Evolutionary conservation across 2,329 filamentous ascomycete species (phyloP).

Genomic region (Arthrobotrys sinensis): DNA sequence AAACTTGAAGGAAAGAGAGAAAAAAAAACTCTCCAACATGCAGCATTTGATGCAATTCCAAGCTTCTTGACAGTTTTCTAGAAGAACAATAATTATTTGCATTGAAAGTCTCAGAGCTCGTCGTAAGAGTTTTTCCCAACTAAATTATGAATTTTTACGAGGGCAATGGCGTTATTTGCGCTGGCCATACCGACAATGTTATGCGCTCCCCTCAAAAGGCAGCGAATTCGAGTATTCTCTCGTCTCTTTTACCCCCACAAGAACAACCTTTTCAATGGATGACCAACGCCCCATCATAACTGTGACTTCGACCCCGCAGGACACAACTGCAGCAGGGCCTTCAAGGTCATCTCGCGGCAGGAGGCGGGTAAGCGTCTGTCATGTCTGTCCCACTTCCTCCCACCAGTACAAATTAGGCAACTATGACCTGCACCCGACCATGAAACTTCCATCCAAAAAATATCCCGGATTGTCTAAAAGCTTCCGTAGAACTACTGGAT

Average conservation of each 20-base stretch:
- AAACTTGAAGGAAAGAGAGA: not conserved
- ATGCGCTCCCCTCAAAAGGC: constrained; percentile 20
- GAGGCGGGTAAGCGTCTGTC: constrained; percentile 27
- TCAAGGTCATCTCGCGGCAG: constrained; percentile 9
- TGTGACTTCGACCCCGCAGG: not conserved
- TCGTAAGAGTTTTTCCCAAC: constrained; percentile 1
- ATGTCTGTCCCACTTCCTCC: constrained; percentile 11
- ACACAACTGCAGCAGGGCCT: not conserved
- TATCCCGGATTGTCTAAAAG: constrained; percentile 31
- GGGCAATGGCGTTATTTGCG: constrained; percentile 49
- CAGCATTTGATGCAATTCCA: constrained; percentile 19
- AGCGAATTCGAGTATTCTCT: constrained; percentile 32
- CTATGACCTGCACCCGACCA: not conserved
- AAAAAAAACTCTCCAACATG: not conserved
- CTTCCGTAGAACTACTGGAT: constrained; percentile 52
- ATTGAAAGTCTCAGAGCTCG: constrained; percentile 19
- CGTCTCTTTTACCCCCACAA: constrained; percentile 16
- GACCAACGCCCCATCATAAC: not conserved
- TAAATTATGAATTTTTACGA: constrained; percentile 19
- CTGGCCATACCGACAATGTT: constrained; percentile 31
- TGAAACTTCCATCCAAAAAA: not conserved
- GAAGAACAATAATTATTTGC: not conserved
- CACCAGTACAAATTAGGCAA: constrained; percentile 18
- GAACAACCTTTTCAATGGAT: not conserved
- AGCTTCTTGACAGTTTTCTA: constrained; percentile 22